These are phyloP conservation scores for Myrica gale DNA, from an alignment of 306 rosid species.

Conservation along the genomic window DNA sequence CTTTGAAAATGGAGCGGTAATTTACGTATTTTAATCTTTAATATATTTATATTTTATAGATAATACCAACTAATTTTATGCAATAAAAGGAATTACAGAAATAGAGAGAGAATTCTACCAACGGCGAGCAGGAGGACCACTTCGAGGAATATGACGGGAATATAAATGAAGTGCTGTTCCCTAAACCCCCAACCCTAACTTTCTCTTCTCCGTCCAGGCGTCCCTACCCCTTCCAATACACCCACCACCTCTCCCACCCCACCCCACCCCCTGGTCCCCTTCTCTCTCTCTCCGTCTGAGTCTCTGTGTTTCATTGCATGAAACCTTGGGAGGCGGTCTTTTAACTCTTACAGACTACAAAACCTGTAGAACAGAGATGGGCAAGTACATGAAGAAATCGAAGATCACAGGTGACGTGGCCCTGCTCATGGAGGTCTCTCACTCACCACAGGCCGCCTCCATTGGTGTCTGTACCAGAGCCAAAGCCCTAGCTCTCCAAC, in stretches of 20 bases:
- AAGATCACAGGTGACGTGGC: conserved; percentile 56
- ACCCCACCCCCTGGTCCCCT: too few species aligned
- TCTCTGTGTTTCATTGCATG: conserved; percentile 7
- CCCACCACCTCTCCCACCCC: too few species aligned
- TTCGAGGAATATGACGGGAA: conserved; percentile 4
- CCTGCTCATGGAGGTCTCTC: conserved; percentile 51
- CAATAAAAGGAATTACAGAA: too few species aligned
- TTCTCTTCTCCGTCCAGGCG: not conserved
- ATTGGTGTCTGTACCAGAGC: conserved; percentile 82
- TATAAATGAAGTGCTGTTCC: conserved; percentile 24
- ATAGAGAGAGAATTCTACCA: not conserved
- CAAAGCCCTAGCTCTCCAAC: conserved; percentile 60
- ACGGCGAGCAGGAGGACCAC: not conserved
- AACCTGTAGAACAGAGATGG: conserved; percentile 36
- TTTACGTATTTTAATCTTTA: too few species aligned
- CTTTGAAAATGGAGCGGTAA: too few species aligned
- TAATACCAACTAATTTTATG: too few species aligned
- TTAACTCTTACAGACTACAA: not conserved
- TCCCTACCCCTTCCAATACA: too few species aligned
- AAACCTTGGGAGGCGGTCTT: conserved; percentile 4
- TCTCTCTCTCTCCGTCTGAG: not conserved
- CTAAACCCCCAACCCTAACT: conserved; percentile 44
- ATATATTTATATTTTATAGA: too few species aligned
- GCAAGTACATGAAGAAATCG: conserved; percentile 77
- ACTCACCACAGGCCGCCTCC: conserved; percentile 35